phyloP scores from a whole-genome alignment of 2,329 filamentous ascomycete genomes.

The Penicillium freii region DNA sequence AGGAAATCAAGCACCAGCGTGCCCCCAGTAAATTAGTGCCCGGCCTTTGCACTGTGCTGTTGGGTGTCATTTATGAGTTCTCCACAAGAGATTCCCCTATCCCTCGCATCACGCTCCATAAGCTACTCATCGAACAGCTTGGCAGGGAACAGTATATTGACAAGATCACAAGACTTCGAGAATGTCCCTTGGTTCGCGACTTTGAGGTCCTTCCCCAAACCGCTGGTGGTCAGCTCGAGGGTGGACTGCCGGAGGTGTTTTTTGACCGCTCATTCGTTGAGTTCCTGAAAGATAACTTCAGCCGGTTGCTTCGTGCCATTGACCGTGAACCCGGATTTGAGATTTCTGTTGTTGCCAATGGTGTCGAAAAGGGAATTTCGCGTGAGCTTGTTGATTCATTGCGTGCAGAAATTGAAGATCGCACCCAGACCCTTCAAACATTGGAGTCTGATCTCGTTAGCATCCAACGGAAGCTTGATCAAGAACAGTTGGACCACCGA shows the following conservation, averaged over 20 bases:
- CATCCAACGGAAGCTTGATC: constrained; percentile 58
- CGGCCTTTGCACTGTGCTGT: constrained; percentile 77
- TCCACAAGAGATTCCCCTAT: constrained; percentile 96
- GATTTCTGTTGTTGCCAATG: constrained; percentile 74
- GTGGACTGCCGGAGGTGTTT: constrained; percentile 71
- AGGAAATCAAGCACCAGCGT: constrained; percentile 64
- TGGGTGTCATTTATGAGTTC: constrained; percentile 92
- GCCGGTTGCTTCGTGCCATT: constrained; percentile 75
- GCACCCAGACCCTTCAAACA: constrained; percentile 59
- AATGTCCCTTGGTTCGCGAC: constrained; percentile 76
- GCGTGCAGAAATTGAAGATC: constrained; percentile 72
- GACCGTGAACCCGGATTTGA: constrained; percentile 89
- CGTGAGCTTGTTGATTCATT: constrained; percentile 86
- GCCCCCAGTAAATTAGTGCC: constrained; percentile 67
- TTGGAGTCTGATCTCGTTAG: constrained; percentile 56
- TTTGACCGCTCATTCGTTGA: constrained; percentile 86
- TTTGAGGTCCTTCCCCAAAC: constrained; percentile 83
- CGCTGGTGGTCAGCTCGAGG: constrained; percentile 51
- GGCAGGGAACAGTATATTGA: constrained; percentile 86
- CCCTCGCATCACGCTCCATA: constrained; percentile 74
- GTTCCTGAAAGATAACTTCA: constrained; percentile 95
- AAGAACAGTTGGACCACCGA: constrained; percentile 71
- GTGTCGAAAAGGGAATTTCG: constrained; percentile 86
- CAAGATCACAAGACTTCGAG: constrained; percentile 72
- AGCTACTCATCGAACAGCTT: constrained; percentile 71